These are phyloP conservation scores for Xanthoparmelia taractica DNA, from an alignment of 495 filamentous ascomycete genomes.

Conservation along the genomic window DNA sequence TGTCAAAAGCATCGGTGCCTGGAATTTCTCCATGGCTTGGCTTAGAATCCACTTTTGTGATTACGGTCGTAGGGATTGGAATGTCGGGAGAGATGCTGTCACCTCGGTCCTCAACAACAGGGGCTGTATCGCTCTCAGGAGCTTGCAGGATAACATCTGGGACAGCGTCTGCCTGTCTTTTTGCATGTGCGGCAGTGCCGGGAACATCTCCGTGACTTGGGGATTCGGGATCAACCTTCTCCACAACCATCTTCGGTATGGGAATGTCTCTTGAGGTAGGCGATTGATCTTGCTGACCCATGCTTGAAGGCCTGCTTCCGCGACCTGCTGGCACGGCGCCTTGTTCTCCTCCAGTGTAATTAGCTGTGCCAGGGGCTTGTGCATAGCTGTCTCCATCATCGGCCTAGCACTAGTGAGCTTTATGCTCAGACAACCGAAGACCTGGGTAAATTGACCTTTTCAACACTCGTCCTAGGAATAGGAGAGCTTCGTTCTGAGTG, in stretches of 20 bases:
- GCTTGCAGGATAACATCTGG: slow-evolving; percentile 59
- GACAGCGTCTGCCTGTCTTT: slow-evolving; percentile 71
- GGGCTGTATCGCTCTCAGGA: slow-evolving; percentile 26
- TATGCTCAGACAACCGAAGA: too few species aligned
- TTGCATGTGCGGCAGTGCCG: slow-evolving; percentile 68
- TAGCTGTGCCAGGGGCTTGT: slow-evolving; percentile 54
- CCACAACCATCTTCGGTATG: slow-evolving; percentile 75
- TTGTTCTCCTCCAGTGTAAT: slow-evolving; percentile 48
- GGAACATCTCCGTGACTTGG: slow-evolving; percentile 82
- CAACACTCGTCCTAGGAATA: slow-evolving; percentile 54
- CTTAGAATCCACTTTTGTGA: slow-evolving; percentile 39
- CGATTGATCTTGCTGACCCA: slow-evolving; percentile 31
- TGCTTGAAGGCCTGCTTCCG: slow-evolving; percentile 41
- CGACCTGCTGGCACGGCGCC: slow-evolving; percentile 58
- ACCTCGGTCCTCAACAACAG: slow-evolving; percentile 21
- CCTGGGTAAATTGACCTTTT: slow-evolving; percentile 34
- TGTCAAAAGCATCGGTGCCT: slow-evolving; percentile 36
- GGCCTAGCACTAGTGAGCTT: slow-evolving; percentile 24
- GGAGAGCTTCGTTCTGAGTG: slow-evolving; percentile 42
- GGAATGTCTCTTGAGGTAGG: slow-evolving; percentile 49
- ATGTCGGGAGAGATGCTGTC: slow-evolving; percentile 22
- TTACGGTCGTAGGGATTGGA: slow-evolving; percentile 40
- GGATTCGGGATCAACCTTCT: slow-evolving; percentile 59
- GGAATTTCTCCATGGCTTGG: slow-evolving; percentile 33
- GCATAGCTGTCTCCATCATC: slow-evolving; percentile 51